These are phyloP conservation scores for Fusarium ambrosium DNA, from an alignment of 2,329 filamentous ascomycete species.

Conservation along the genomic window DNA sequence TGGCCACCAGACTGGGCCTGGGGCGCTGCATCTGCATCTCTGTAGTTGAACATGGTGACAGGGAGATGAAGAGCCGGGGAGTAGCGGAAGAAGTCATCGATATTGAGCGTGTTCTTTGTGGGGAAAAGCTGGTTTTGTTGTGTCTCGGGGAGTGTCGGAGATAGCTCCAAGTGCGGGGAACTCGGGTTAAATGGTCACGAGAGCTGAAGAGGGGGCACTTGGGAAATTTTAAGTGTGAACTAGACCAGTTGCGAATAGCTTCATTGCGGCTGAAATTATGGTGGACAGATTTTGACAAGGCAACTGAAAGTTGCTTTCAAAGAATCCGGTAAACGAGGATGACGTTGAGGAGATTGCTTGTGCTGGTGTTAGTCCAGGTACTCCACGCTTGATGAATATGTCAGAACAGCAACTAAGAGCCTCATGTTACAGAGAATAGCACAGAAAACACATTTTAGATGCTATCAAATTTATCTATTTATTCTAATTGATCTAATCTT, in stretches of 20 bases:
- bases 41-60: background rate
- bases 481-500: conserved; percentile 31
- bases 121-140: background rate
- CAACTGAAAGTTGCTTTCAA: background rate
- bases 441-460: background rate
- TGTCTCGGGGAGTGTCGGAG: background rate
- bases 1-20: background rate
- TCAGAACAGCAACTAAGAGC: background rate
- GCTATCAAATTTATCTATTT: background rate
- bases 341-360: background rate
- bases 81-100: background rate
- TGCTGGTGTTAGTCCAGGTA: no score
- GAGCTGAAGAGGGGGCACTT: background rate
- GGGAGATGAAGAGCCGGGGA: background rate
- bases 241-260: background rate
- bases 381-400: no score
- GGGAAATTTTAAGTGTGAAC: background rate
- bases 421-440: background rate
- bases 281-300: background rate
- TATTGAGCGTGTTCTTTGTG: background rate
- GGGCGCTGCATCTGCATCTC: background rate
- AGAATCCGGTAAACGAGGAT: background rate
- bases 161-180: background rate
- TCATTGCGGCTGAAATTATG: background rate
- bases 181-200: background rate